phyloP scores from a whole-genome alignment of 345 rosid species.

The Geranium brycei region DNA sequence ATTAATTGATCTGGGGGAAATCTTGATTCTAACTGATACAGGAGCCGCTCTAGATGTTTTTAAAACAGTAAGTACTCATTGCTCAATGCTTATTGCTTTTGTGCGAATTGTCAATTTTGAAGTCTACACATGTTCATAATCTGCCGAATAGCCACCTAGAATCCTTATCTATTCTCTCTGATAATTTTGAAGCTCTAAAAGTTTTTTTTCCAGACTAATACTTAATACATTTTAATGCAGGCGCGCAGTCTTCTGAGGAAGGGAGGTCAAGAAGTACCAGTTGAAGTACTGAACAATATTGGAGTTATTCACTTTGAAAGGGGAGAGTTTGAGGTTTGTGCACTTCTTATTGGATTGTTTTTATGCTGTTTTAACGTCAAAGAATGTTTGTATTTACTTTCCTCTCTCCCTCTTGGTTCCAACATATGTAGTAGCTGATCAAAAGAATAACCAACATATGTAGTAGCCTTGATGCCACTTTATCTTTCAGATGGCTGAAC shows the following conservation, averaged over 20 bases:
- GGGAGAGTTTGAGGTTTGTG: slow-evolving; percentile 84
- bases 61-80: slow-evolving; percentile 43
- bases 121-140: background rate
- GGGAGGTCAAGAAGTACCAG: slow-evolving; percentile 73
- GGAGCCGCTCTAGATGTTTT: slow-evolving; percentile 88
- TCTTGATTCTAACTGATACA: slow-evolving; percentile 66
- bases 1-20: slow-evolving; percentile 81
- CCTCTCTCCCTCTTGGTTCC: background rate
- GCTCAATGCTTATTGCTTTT: slow-evolving; percentile 5
- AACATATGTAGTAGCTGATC: background rate
- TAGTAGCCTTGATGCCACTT: no score
- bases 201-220: background rate
- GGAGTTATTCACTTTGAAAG: slow-evolving; percentile 92
- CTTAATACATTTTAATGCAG: slow-evolving; percentile 19
- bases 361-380: slow-evolving; percentile 2
- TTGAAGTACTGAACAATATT: slow-evolving; percentile 81
- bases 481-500: slow-evolving; percentile 49
- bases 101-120: slow-evolving; percentile 2
- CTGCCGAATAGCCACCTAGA: no score
- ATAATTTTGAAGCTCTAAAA: background rate
- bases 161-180: no score
- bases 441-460: background rate
- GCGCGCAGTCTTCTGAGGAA: slow-evolving; percentile 69
- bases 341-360: background rate
- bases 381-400: background rate